Conservation (phyloP, 371 early-diverging fungal genomes). For the Mortierella sp. region DNA sequence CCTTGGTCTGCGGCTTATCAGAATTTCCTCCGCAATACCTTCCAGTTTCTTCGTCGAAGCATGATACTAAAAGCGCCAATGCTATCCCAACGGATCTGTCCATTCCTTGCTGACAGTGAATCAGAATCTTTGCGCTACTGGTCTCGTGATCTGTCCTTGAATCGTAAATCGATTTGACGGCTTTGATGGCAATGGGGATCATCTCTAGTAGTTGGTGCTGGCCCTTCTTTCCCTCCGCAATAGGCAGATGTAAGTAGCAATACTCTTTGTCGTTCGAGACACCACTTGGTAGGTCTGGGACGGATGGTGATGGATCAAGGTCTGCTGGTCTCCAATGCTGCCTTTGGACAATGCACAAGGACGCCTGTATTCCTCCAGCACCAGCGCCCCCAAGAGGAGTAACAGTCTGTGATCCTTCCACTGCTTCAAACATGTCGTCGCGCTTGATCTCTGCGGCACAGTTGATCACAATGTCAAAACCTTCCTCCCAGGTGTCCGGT, state of each 20-base stretch:
- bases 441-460: constrained; percentile 49
- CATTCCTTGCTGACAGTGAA: constrained; percentile 54
- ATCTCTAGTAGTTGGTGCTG: constrained; percentile 63
- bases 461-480: constrained; percentile 52
- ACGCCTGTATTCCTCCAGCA: constrained; percentile 24
- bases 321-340: constrained; percentile 18
- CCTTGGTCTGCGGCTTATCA: constrained; percentile 54
- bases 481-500: constrained; percentile 42
- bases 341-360: constrained; percentile 25
- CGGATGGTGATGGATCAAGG: not conserved
- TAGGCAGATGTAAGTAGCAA: constrained; percentile 67
- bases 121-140: constrained; percentile 25
- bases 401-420: not conserved
- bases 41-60: constrained; percentile 58
- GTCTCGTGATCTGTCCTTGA: constrained; percentile 20
- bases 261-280: constrained; percentile 30
- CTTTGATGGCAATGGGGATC: constrained; percentile 66
- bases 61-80: constrained; percentile 70
- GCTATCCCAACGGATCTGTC: constrained; percentile 85
- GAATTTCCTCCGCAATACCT: constrained; percentile 8
- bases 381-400: constrained; percentile 15
- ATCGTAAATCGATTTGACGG: constrained; percentile 56
- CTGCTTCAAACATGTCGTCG: constrained; percentile 24
- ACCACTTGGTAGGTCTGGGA: constrained; percentile 51
- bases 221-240: constrained; percentile 81